Conservation (phyloP, 768 basidiomycete species). For the Lactarius indigo region DNA sequence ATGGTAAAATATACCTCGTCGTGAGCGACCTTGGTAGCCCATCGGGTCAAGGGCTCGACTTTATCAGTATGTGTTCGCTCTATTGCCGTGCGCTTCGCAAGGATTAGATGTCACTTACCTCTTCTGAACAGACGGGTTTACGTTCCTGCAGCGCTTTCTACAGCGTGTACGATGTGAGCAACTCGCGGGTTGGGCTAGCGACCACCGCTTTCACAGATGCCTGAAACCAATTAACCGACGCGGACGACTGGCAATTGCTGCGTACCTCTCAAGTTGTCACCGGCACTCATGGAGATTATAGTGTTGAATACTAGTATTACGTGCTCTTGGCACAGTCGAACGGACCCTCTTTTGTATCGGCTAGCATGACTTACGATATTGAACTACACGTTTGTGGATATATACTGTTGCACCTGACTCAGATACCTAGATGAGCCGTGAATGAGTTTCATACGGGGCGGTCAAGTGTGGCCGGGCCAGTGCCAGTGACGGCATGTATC, state of each 20-base stretch:
- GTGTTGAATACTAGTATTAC: neutral
- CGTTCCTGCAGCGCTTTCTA: constrained; percentile 25
- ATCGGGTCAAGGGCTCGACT: constrained; percentile 32
- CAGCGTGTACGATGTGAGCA: constrained; percentile 26
- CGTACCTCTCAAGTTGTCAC: neutral
- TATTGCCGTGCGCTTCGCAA: neutral
- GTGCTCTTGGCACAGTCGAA: neutral
- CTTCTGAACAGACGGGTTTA: neutral
- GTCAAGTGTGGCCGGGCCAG: neutral
- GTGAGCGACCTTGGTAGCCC: constrained; percentile 27
- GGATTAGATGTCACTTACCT: neutral
- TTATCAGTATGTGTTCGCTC: constrained; percentile 19
- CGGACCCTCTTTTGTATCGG: neutral
- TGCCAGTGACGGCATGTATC: neutral
- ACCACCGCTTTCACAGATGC: constrained; percentile 27
- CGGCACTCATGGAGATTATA: neutral
- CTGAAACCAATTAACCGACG: constrained; percentile 23
- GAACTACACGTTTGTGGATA: neutral
- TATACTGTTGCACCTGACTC: neutral
- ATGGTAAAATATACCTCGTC: constrained; percentile 39
- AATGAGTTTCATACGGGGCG: neutral
- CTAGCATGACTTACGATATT: neutral
- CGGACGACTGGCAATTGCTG: neutral
- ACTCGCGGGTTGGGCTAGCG: constrained; percentile 27
- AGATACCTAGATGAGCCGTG: neutral